A percentile compares a stretch with the other conserved stretches of the same genome.
phyloP scores from a whole-genome alignment of 2,329 filamentous ascomycete genomes.

The Trichocomaceae sp. region DNA sequence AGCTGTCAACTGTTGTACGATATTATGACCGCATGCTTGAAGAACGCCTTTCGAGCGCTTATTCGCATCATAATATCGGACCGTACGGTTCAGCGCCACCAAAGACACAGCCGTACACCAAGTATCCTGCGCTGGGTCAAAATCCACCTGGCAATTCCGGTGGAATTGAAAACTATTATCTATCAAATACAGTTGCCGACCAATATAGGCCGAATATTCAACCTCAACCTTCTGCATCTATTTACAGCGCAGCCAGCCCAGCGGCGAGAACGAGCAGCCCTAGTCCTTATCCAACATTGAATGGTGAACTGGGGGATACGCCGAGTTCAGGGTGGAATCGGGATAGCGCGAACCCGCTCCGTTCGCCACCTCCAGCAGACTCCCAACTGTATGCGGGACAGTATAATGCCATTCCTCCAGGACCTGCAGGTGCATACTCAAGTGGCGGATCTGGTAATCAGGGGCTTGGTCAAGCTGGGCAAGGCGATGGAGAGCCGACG shows the following conservation, averaged over 20 bases:
- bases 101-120: constrained; percentile 47
- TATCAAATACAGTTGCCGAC: constrained; percentile 51
- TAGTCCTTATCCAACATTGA: constrained; percentile 17
- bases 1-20: constrained; percentile 88
- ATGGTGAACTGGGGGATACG: constrained; percentile 11
- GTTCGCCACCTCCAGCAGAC: constrained; percentile 18
- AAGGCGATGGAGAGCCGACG: constrained; percentile 9
- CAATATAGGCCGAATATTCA: constrained; percentile 47
- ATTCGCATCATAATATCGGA: constrained; percentile 69
- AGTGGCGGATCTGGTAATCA: constrained; percentile 14
- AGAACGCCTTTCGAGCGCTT: constrained; percentile 86
- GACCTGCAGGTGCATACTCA: constrained; percentile 15
- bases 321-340: constrained; percentile 20
- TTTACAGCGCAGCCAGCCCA: constrained; percentile 12
- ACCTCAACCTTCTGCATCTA: constrained; percentile 24
- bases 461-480: constrained; percentile 13
- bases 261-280: constrained; percentile 17
- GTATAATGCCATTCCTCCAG: constrained; percentile 16
- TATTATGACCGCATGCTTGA: constrained; percentile 99
- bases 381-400: constrained; percentile 11
- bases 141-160: constrained; percentile 44
- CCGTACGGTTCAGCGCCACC: constrained; percentile 48
- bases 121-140: constrained; percentile 66
- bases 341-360: constrained; percentile 14
- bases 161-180: constrained; percentile 76